Percentiles rank a stretch among this genome's conserved stretches.
phyloP scores from a whole-genome alignment of 2,329 filamentous ascomycete genomes.

The Talaromyces islandicus region DNA sequence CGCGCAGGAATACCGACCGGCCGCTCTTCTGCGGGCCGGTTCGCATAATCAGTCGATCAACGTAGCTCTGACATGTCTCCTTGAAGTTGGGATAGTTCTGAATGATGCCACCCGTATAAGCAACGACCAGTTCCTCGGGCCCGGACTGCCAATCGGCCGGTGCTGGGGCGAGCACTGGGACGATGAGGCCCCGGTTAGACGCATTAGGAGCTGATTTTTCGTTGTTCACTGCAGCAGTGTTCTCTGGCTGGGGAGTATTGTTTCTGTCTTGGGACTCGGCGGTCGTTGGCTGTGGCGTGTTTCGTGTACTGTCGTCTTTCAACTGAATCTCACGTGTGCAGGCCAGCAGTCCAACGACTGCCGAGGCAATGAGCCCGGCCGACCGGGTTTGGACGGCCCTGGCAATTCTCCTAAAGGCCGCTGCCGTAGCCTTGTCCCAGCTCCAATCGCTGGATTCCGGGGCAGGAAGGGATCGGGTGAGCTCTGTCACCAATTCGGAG shows the following conservation, averaged over 20 bases:
- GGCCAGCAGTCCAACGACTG: conserved; percentile 62
- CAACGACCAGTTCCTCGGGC: conserved; percentile 62
- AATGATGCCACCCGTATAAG: conserved; percentile 75
- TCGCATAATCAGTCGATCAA: conserved; percentile 51
- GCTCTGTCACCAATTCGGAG: conserved; percentile 41
- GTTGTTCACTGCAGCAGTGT: neutral
- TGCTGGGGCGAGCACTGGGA: conserved; percentile 29
- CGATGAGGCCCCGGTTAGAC: conserved; percentile 23
- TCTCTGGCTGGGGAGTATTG: neutral
- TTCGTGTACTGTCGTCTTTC: conserved; percentile 32
- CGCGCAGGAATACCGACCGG: conserved; percentile 47
- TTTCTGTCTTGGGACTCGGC: conserved; percentile 16
- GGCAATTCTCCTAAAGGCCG: conserved; percentile 59
- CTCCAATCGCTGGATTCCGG: conserved; percentile 44
- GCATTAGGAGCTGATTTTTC: neutral
- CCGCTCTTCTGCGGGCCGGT: conserved; percentile 40
- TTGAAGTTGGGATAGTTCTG: conserved; percentile 72
- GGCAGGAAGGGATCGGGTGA: conserved; percentile 49
- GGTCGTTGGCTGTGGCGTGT: conserved; percentile 26
- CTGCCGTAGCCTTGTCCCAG: conserved; percentile 59
- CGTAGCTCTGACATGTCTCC: conserved; percentile 61
- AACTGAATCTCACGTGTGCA: conserved; percentile 61
- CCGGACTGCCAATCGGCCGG: conserved; percentile 37
- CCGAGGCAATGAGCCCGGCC: conserved; percentile 67
- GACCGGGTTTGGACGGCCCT: conserved; percentile 66